phyloP scores from a whole-genome alignment of 1,284 basidiomycete species.

The Omphalotus olearius region DNA sequence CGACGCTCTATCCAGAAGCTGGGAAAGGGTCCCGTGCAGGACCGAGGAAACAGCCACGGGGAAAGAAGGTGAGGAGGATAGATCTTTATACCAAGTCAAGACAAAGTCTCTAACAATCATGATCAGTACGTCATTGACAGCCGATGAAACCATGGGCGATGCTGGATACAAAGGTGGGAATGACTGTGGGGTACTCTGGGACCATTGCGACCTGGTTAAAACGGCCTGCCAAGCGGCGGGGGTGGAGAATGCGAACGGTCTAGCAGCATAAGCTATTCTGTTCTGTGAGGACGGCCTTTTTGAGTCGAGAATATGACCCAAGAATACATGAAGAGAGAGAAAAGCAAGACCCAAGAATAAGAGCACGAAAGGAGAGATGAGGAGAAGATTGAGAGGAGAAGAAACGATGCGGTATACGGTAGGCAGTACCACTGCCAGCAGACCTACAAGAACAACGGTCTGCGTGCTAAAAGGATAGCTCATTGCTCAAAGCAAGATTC shows the following conservation, averaged over 20 bases:
- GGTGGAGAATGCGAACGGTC: slow-evolving; percentile 78
- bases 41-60: slow-evolving; percentile 78
- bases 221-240: slow-evolving; percentile 90
- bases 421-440: slow-evolving; percentile 52
- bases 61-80: slow-evolving; percentile 85
- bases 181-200: slow-evolving; percentile 60
- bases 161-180: slow-evolving; percentile 58
- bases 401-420: slow-evolving; percentile 48
- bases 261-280: slow-evolving; percentile 48
- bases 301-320: slow-evolving; percentile 56
- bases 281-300: slow-evolving; percentile 28
- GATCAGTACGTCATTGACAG: slow-evolving; percentile 74
- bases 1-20: slow-evolving; percentile 51
- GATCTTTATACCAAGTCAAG: slow-evolving; percentile 76
- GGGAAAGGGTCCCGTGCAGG: slow-evolving; percentile 64
- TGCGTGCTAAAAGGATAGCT: slow-evolving; percentile 35
- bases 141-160: slow-evolving; percentile 58
- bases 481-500: slow-evolving; percentile 13
- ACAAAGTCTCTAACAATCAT: slow-evolving; percentile 83
- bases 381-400: slow-evolving; percentile 60
- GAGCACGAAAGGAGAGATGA: slow-evolving; percentile 59
- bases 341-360: slow-evolving; percentile 44
- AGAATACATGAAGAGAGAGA: slow-evolving; percentile 47
- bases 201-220: slow-evolving; percentile 81
- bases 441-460: slow-evolving; percentile 47